A percentile compares a stretch with the other conserved stretches of the same genome.
Evolutionary conservation across 768 basidiomycete genomes (phyloP).

Genomic region (Glaciozyma antarctica): DNA sequence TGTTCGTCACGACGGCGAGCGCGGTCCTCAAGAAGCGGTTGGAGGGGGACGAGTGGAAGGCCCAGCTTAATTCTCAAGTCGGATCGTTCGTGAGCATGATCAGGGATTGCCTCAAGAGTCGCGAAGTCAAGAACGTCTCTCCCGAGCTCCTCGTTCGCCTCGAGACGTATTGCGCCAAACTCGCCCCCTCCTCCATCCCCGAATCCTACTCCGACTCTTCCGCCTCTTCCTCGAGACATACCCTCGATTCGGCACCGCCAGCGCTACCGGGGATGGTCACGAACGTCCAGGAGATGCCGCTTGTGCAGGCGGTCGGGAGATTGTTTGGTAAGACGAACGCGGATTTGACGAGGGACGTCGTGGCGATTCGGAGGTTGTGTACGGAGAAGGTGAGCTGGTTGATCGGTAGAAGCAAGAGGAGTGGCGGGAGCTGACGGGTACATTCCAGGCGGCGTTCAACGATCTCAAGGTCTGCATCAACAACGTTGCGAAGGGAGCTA

Average conservation of each 20-base stretch:
- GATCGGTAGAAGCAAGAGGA: no score
- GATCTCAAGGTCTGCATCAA: slow-evolving; percentile 68
- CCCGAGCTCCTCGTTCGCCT: slow-evolving; percentile 71
- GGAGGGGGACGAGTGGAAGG: slow-evolving; percentile 74
- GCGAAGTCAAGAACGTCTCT: slow-evolving; percentile 57
- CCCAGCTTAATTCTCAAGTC: slow-evolving; percentile 85
- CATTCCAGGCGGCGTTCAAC: slow-evolving; percentile 27
- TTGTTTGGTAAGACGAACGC: slow-evolving; percentile 66
- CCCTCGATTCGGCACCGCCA: slow-evolving; percentile 50
- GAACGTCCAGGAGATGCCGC: slow-evolving; percentile 63
- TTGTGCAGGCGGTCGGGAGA: slow-evolving; percentile 58
- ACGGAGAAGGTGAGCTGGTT: slow-evolving; percentile 59
- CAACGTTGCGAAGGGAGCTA: slow-evolving; percentile 67
- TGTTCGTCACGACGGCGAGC: slow-evolving; percentile 87
- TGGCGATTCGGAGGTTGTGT: slow-evolving; percentile 54
- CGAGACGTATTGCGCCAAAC: slow-evolving; percentile 72
- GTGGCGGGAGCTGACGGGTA: not conserved
- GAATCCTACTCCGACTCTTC: slow-evolving; percentile 50
- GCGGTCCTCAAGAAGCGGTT: slow-evolving; percentile 75
- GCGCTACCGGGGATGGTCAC: slow-evolving; percentile 45
- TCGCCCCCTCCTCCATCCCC: slow-evolving; percentile 42
- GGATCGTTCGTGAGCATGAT: slow-evolving; percentile 77
- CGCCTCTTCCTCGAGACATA: slow-evolving; percentile 45
- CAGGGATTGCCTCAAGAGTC: slow-evolving; percentile 55
- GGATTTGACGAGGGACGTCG: slow-evolving; percentile 64